phyloP scores from a whole-genome alignment of 495 filamentous ascomycete genomes.

The Halenospora varia region DNA sequence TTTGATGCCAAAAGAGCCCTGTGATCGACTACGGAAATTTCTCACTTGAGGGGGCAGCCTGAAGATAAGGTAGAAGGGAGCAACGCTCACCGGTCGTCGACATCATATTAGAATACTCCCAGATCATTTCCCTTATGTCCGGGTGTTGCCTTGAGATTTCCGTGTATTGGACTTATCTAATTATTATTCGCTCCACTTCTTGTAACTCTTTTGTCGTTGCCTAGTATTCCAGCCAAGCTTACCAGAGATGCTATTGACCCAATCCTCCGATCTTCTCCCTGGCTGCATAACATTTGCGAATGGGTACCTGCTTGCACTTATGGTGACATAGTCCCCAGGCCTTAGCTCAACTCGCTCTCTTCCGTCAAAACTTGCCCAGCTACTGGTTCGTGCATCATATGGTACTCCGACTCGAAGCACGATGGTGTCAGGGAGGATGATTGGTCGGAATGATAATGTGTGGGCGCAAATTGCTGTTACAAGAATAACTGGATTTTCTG shows the following conservation, averaged over 20 bases:
- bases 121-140: too few relatives aligned
- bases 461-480: constrained; percentile 95
- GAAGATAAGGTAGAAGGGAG: too few relatives aligned
- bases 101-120: too few relatives aligned
- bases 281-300: constrained; percentile 85
- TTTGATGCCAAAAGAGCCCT: too few relatives aligned
- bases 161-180: too few relatives aligned
- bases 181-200: constrained; percentile 41
- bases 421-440: constrained; percentile 93
- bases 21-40: too few relatives aligned
- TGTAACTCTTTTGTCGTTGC: constrained; percentile 65
- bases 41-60: too few relatives aligned
- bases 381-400: constrained; percentile 81
- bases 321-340: constrained; percentile 93
- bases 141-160: too few relatives aligned
- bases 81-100: too few relatives aligned
- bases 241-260: constrained; percentile 86
- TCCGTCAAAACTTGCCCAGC: constrained; percentile 97
- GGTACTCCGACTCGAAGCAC: constrained; percentile 89
- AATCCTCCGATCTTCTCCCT: constrained; percentile 75
- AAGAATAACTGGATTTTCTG: constrained; percentile 95
- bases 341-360: constrained; percentile 81
- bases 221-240: constrained; percentile 91
- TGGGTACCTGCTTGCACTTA: constrained; percentile 86
- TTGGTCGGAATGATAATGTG: constrained; percentile 90